Evolutionary conservation across 2,329 filamentous ascomycete species (phyloP), one percentile per base, ranked within the genome.

Genomic region (Sordariomycetes sp.): DNA sequence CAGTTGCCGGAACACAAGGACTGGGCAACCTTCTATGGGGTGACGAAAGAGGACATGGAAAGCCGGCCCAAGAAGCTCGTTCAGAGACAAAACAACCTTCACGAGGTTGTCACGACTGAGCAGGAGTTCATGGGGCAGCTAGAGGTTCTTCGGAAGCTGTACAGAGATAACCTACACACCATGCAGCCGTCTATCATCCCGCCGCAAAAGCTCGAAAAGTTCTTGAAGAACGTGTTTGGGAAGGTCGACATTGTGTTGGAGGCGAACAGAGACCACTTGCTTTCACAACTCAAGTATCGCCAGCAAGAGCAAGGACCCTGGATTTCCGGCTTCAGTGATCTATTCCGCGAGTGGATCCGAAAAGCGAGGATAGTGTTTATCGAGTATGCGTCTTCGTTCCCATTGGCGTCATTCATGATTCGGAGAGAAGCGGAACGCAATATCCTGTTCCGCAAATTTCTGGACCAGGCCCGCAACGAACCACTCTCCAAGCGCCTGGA

Each of bases 291-390:
- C 64, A 97, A 97, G 67, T 99, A 97, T 68, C 84, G 94, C 28
- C 94, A 99, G 69, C 88, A 94, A 65, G 94, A 97, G 67, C 92
- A 99, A 72, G 94, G 94, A 0, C 94, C 94, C 0, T 99, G 90
- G 84, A 86, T 99, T 59, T 78, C 82, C 13, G 94, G 94, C 2
- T 96, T 96, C 71, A 96, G 91, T 67, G 94, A 97, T 66, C 89
- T 99, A 54, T 97, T 99, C 76, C 80, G 94, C 59, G 94, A 99
- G 72, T 99, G 94, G 94, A 96, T 97, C 61, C 83, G 94, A 61
- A 97, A 96, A 70, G 94, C 94, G 35, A 90, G 86, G 69, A 76
- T 80, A 2, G 86, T 89, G 12, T 99, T 97, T 67, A 84, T 96
- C 60, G 90, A 95, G 59, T 99, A 97, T 69, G 92, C 92, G 45